Percentiles rank a stretch among this genome's conserved stretches.
phyloP scores from a whole-genome alignment of 2,329 filamentous ascomycete genomes.

The Colletotrichum abscissum region DNA sequence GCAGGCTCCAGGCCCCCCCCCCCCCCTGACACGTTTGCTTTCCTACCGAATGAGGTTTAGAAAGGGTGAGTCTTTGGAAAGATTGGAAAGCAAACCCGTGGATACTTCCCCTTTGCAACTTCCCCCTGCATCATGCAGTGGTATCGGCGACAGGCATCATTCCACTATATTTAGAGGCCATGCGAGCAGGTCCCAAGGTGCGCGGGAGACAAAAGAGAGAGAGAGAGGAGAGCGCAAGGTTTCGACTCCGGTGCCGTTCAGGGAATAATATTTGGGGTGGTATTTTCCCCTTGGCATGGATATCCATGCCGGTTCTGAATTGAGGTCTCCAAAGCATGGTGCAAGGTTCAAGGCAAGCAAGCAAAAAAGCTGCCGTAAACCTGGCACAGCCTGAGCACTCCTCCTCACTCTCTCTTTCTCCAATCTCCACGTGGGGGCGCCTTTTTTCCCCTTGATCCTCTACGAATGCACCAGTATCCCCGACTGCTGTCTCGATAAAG shows the following conservation, averaged over 20 bases:
- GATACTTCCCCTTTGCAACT: constrained; percentile 8
- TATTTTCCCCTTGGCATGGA: constrained; percentile 17
- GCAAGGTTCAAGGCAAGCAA: not conserved
- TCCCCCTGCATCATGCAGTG: constrained; percentile 34
- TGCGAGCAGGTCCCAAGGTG: not conserved
- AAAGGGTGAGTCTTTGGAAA: not conserved
- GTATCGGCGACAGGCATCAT: constrained; percentile 27
- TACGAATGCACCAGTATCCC: too few relatives aligned
- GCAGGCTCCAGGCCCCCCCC: not conserved
- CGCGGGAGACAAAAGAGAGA: not conserved
- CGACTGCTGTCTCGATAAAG: not conserved
- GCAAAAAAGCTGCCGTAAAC: not conserved
- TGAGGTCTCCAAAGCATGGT: not conserved
- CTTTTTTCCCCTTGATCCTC: not conserved
- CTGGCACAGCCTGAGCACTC: not conserved
- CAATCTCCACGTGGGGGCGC: constrained; percentile 24
- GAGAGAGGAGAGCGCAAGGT: not conserved
- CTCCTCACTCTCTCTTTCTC: not conserved
- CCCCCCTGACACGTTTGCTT: not conserved
- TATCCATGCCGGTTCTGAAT: constrained; percentile 28
- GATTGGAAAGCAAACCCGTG: not conserved
- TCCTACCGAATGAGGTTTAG: constrained; percentile 20
- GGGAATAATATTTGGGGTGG: not conserved
- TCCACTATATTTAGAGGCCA: constrained; percentile 34
- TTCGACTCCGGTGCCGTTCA: not conserved